Percentiles rank a stretch among this genome's conserved stretches.
These are phyloP conservation scores for Podila clonocystis DNA, from an alignment of 192 early-diverging fungal species.

Conservation along the genomic window DNA sequence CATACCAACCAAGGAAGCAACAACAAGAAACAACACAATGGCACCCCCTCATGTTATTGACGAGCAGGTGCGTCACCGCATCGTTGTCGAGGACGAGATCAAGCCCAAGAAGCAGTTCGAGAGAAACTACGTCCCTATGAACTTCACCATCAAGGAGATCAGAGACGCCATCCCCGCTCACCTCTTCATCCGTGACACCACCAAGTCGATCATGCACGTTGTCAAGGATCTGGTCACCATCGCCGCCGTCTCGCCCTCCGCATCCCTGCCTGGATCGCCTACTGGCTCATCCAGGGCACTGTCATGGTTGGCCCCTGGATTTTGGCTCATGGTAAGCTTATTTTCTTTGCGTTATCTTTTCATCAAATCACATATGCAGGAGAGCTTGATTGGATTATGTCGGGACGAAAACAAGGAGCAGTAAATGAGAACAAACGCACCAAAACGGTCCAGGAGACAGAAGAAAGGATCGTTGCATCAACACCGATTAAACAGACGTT, in stretches of 20 bases:
- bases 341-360: not conserved
- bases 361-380: too few species aligned
- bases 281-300: constrained; percentile 87
- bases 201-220: constrained; percentile 84
- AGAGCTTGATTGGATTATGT: not conserved
- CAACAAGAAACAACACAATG: constrained; percentile 7
- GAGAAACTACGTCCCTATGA: constrained; percentile 66
- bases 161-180: constrained; percentile 90
- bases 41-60: constrained; percentile 39
- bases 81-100: constrained; percentile 32
- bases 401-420: not conserved
- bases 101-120: constrained; percentile 36
- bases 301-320: constrained; percentile 93
- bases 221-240: constrained; percentile 79
- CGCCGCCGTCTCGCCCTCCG: constrained; percentile 61
- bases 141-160: constrained; percentile 91
- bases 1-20: not conserved
- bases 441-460: not conserved
- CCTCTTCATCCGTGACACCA: constrained; percentile 88
- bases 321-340: constrained; percentile 71
- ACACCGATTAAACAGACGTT: not conserved
- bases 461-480: too few species aligned
- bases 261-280: constrained; percentile 74
- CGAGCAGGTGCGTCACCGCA: constrained; percentile 21
- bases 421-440: not conserved